Conservation (phyloP, 495 filamentous ascomycete species). For the Neurospora sp. region DNA sequence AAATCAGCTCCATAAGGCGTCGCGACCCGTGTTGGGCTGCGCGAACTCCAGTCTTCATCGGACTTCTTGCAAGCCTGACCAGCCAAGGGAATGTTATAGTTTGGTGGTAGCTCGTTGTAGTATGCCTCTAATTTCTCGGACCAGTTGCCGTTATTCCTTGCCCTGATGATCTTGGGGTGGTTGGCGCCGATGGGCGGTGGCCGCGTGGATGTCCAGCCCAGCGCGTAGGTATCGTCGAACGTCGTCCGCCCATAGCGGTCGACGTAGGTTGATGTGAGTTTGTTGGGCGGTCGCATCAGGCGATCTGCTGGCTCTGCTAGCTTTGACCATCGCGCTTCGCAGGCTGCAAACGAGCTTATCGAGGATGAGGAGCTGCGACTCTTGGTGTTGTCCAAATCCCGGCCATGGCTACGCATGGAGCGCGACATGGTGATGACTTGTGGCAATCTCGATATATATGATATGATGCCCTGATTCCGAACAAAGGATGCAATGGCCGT, state of each 20-base stretch:
- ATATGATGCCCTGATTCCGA: background rate
- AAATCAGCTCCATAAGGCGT: background rate
- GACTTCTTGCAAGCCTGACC: constrained; percentile 8
- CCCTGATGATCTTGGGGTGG: constrained; percentile 17
- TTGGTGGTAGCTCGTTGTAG: constrained; percentile 9
- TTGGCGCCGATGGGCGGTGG: background rate
- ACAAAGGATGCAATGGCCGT: background rate
- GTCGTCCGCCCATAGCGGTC: constrained; percentile 3
- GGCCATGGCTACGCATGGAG: background rate
- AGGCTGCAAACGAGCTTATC: background rate
- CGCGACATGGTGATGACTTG: background rate
- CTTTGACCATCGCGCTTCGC: constrained; percentile 1
- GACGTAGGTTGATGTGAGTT: background rate
- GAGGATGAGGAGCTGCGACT: background rate
- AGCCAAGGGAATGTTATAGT: constrained; percentile 17
- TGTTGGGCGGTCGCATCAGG: constrained; percentile 13
- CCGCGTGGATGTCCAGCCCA: background rate
- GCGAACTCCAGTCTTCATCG: background rate
- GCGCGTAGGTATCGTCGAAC: constrained; percentile 12
- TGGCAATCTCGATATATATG: background rate
- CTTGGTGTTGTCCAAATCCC: background rate
- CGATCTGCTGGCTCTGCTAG: constrained; percentile 7
- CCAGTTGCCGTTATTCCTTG: background rate
- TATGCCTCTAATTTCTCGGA: constrained; percentile 7
- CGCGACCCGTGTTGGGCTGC: background rate